Evolutionary conservation across 371 early-diverging fungal genomes (phyloP), one percentile per base, ranked within the genome.

Genomic region (Caulochytrium protostelioides): DNA sequence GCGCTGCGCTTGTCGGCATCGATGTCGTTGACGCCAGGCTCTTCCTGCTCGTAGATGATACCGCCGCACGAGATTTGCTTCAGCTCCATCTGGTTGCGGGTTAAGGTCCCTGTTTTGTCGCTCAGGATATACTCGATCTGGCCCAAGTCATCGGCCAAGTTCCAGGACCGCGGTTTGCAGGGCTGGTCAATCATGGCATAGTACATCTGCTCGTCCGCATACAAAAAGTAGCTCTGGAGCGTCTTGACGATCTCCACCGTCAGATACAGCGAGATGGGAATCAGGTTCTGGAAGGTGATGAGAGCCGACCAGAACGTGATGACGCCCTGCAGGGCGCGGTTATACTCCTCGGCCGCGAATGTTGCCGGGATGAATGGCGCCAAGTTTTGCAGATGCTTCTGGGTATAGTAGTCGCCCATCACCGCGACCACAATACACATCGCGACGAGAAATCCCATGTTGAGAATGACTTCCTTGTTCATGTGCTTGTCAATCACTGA

Each of bases 21-120:
- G n/a, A n/a, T n/a, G n/a, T n/a, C n/a, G n/a, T n/a, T n/a, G n/a
- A n/a, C n/a, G n/a, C n/a, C n/a, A n/a, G n/a, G n/a, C n/a, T n/a
- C n/a, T n/a, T n/a, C n/a, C n/a, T n/a, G n/a, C n/a, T n/a, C n/a
- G n/a, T n/a, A n/a, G n/a, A n/a, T n/a, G n/a, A n/a, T n/a, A n/a
- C n/a, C n/a, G n/a, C n/a, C n/a, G n/a, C n/a, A n/a, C n/a, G n/a
- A n/a, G n/a, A n/a, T n/a, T n/a, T n/a, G n/a, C n/a, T n/a, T n/a
- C 22, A 69, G 51, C 6, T 38, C 66, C 80, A 79, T 79, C 18
- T 81, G 62, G 52, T 98, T 98, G 46, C 78, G 71, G 12, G 98
- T 98, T 22, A 98, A 58, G 2, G 99, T 95, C 6, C 97, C 97
- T 21, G 98, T 98, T 47, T 95, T 97, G 59, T 97, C 95, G 18